Base-by-base conservation (phyloP, 441 rosid genomes). In the Croton laevigatus region DNA sequence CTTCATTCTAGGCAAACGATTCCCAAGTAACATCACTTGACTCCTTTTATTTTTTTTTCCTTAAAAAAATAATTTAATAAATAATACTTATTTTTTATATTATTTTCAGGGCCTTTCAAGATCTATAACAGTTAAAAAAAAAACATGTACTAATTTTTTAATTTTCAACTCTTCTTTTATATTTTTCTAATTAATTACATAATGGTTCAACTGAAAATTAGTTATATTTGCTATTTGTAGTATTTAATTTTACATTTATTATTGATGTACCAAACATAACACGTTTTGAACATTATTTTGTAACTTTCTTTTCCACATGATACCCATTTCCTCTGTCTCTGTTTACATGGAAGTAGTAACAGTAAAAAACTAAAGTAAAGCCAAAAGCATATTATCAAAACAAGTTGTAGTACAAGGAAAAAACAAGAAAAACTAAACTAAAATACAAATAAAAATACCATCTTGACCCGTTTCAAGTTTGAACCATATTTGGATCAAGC, bases 331-430 rank as follows among this genome's bases (percentile, higher is more conserved):
- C 32, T 27, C 7, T n/a, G 46, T 36, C 17, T 23, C 11, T 7
- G 4, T 44, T 73, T 60, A 59, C 76, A 61, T 52, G 36, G 42
- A 52, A 46, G 36, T 20, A 32, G 76, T 48, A 11, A 73, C 8
- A 1, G 59, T 1, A 61, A 59, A 40, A 19, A 45, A 17, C 36
- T 20, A 22, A 53, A 40, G 12, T 65, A 59, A 63, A 36, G 22
- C 49, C 22, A 17, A 37, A 3, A 19, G 19, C 61, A 38, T 52
- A 52, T 36, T 19, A 20, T 42, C 52, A 5, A 3, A 51, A 57
- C 62, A 66, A 52, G 34, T 36, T 51, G 23, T 3, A 23, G 36
- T 20, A 34, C 0, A 23, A 22, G 3, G 3, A n/a, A 40, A 34
- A 11, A 20, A 8, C 27, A 19, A 36, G 3, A n/a, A 40, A 34